These are phyloP conservation scores for Martensiomyces pterosporus DNA, from an alignment of 192 early-diverging fungal species.

Conservation along the genomic window DNA sequence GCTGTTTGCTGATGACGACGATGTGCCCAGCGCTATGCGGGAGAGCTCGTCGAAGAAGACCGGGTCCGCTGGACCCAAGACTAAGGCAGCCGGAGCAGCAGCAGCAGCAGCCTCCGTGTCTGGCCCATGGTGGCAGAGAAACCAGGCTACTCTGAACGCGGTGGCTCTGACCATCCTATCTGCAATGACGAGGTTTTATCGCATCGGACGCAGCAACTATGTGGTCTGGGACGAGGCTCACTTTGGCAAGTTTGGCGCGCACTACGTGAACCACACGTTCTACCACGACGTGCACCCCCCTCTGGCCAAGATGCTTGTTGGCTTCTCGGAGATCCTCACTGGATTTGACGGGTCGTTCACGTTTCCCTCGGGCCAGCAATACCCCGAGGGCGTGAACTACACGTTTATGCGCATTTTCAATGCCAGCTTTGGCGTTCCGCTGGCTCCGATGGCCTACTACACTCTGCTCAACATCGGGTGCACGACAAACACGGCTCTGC, in stretches of 20 bases:
- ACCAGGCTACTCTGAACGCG: background rate
- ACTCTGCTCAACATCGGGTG: conserved; percentile 76
- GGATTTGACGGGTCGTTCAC: conserved; percentile 84
- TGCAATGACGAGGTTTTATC: conserved; percentile 29
- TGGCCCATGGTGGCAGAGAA: conserved; percentile 8
- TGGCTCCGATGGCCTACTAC: conserved; percentile 87
- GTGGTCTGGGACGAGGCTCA: conserved; percentile 77
- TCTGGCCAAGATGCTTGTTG: conserved; percentile 94
- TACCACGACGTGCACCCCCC: conserved; percentile 99
- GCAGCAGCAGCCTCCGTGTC: no score
- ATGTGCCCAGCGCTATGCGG: no score
- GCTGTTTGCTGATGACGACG: conserved; percentile 18
- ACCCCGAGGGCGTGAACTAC: conserved; percentile 81
- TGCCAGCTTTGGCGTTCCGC: conserved; percentile 80
- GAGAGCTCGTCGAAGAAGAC: conserved; percentile 4
- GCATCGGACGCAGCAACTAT: conserved; percentile 20
- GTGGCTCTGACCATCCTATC: conserved; percentile 23
- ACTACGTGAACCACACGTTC: conserved; percentile 90
- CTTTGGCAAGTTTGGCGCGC: conserved; percentile 78
- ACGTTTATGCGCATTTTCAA: conserved; percentile 84
- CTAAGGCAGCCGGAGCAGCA: conserved; percentile 1
- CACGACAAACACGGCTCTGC: conserved; percentile 58
- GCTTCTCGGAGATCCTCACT: conserved; percentile 73
- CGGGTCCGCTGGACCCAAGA: background rate
- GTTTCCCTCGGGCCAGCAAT: conserved; percentile 75